These are phyloP conservation scores for Triticum urartu DNA, from an alignment of 176 grass and related monocot species.

Conservation along the genomic window DNA sequence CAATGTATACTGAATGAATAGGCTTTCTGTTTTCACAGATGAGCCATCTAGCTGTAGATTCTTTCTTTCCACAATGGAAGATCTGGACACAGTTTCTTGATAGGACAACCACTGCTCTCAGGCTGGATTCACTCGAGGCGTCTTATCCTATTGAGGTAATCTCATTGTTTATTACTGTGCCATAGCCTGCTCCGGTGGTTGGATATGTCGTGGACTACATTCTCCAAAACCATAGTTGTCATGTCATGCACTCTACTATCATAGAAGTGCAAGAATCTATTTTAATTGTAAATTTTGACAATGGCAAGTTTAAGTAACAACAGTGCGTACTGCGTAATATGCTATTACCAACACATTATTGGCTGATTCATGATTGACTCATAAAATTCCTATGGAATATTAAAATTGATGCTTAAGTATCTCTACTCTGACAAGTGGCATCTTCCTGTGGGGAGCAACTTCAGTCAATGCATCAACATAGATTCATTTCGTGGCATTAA, in stretches of 20 bases:
- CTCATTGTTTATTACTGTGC: not conserved
- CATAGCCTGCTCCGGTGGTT: not conserved
- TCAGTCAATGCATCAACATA: not conserved
- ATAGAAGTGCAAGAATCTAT: not conserved
- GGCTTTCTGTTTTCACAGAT: slow-evolving; percentile 40
- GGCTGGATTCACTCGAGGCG: slow-evolving; percentile 54
- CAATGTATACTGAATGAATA: slow-evolving; percentile 2
- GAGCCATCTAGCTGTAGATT: slow-evolving; percentile 60
- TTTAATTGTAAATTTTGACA: slow-evolving; percentile 3
- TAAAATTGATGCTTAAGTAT: slow-evolving; percentile 2
- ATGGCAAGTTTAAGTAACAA: not conserved
- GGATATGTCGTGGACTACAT: not conserved
- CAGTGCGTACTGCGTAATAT: not conserved
- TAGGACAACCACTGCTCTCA: slow-evolving; percentile 46
- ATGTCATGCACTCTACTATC: slow-evolving; percentile 1
- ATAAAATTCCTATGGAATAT: slow-evolving; percentile 16
- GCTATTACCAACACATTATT: not conserved
- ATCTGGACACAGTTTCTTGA: slow-evolving; percentile 70
- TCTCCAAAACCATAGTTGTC: not conserved
- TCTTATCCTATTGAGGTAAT: slow-evolving; percentile 90
- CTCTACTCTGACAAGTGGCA: not conserved
- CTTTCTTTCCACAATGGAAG: slow-evolving; percentile 66
- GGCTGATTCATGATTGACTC: not conserved
- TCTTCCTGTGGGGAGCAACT: not conserved
- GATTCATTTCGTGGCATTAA: not conserved